phyloP scores from a whole-genome alignment of 345 rosid species.

The Gossypium thurberi region DNA sequence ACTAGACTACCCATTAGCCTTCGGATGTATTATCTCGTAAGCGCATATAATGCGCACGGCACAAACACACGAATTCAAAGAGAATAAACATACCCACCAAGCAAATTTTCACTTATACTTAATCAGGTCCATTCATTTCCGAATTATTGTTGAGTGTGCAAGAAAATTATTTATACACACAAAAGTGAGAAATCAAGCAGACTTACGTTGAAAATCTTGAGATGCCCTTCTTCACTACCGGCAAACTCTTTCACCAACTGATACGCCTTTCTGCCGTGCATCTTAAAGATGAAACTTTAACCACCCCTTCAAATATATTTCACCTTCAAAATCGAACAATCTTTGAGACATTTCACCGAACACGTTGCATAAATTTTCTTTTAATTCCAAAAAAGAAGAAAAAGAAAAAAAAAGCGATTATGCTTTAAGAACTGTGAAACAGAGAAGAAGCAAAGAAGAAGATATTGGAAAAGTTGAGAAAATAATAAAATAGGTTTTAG shows the following conservation, averaged over 20 bases:
- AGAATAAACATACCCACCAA: not conserved
- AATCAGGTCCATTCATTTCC: not conserved
- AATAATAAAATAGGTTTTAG: not conserved
- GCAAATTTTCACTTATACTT: not conserved
- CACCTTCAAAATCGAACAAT: not conserved
- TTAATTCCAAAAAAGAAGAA: not conserved
- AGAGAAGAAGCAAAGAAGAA: not conserved
- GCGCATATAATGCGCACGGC: not conserved
- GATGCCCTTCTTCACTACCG: constrained; percentile 46
- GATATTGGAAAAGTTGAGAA: not conserved
- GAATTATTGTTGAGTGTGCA: not conserved
- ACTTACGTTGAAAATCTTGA: constrained; percentile 48
- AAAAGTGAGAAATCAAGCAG: not conserved
- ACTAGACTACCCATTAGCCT: not conserved
- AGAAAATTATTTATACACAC: not conserved
- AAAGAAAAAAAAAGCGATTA: not conserved
- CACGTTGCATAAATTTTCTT: not conserved
- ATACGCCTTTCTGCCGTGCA: constrained; percentile 55
- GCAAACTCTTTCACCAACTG: constrained; percentile 47
- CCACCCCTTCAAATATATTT: constrained; percentile 2
- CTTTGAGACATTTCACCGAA: constrained; percentile 27
- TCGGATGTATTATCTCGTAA: not conserved
- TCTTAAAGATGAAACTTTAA: not conserved
- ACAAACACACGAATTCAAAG: not conserved
- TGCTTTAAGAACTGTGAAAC: not conserved